Evolutionary conservation across 768 basidiomycete genomes (phyloP), one percentile per base, ranked within the genome.

Genomic region (Amanita pallidorosea): DNA sequence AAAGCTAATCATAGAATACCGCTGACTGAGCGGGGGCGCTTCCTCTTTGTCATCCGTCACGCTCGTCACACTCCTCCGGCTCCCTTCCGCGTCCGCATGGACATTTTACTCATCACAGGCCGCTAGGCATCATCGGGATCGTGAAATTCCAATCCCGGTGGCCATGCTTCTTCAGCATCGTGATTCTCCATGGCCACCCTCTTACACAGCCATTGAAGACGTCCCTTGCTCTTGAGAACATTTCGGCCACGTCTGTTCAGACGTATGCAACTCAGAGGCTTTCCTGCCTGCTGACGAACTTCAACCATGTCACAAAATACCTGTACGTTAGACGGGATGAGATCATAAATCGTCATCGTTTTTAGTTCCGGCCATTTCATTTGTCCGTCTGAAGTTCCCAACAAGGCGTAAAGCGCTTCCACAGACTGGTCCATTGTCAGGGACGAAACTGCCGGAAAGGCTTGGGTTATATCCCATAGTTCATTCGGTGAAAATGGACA

Each of bases 201-300:
- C 17, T 41, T 53, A 46, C 55, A 52, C 9, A 60, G 46, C 57
- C 57, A 60, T 29, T 57, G 52, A 9, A 58, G 53, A n/a, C 56
- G 55, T 1, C 52, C 53, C 44, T 57, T 57, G 20, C n/a, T 46
- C 18, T 34, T 53, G 22, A 74, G 57, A 13, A 66, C 61, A 4
- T 55, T 61, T 51, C 73, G 61, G 43, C 67, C 69, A 15, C 67
- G 61, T 35, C 66, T 61, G 51, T 74, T 71, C 5, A 76, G 60
- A 18, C 57, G 60, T 1, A 72, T 29, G 27, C 55, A 45, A 17
- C 31, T 45, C 17, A 66, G 48, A 7, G 63, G 57, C 8, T 54
- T 49, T 8, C 55, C 56, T 29, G 57, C 52, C 4, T 52, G 36
- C 25, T 54, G 23, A 2, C 70, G 65, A 17, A 34, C 45, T 29